Base-by-base conservation (phyloP, 1,139 yeast species). In the Magnusiomyces tetraspermus region DNA sequence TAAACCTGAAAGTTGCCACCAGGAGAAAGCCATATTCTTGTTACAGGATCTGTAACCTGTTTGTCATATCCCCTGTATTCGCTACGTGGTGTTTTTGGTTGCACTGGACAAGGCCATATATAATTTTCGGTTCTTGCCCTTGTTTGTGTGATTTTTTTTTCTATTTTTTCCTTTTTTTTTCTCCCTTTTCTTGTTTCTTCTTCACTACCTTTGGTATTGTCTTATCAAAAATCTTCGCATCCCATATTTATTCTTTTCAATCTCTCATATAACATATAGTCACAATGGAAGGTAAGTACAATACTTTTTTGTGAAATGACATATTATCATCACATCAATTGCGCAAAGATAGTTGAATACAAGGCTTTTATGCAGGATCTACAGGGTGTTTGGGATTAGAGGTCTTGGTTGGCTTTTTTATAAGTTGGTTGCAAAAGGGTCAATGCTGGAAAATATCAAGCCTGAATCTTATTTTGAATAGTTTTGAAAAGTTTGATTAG, bases 231-330 rank as follows among this genome's bases (percentile, higher is more conserved):
- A 44, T 19, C 51, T 19, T 37, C 44, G 45, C 51, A 42, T 40
- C 51, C n/a, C n/a, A n/a, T 46, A 28, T 11, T 11, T 47, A 38
- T 43, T 45, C 38, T 48, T 51, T 50, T 48, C 48, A 6, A 28
- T 28, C 33, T 28, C 33, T 8, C 33, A 28, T 28, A 28, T 28
- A n/a, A n/a, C n/a, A n/a, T n/a, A n/a, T n/a, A n/a, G n/a, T 50
- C 53, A 56, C 57, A 59, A 61, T 61, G 64, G 64, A 61, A 60
- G 63, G 64, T 61, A 59, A 49, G 63, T 55, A 41, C 46, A 49
- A 47, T 46, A 48, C 50, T 47, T 51, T 48, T 51, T 28, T 2
- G 19, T 31, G 33, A 10, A 8, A 22, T 26, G 21, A 36, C 26
- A 10, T 26, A 44, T 19, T 3, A 5, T 40, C 43, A 28, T 8